Percentiles rank a stretch among this genome's conserved stretches.
These are phyloP conservation scores for Coccomyxa subellipsoidea DNA, from an alignment of 163 green algal genomes.

Conservation along the genomic window DNA sequence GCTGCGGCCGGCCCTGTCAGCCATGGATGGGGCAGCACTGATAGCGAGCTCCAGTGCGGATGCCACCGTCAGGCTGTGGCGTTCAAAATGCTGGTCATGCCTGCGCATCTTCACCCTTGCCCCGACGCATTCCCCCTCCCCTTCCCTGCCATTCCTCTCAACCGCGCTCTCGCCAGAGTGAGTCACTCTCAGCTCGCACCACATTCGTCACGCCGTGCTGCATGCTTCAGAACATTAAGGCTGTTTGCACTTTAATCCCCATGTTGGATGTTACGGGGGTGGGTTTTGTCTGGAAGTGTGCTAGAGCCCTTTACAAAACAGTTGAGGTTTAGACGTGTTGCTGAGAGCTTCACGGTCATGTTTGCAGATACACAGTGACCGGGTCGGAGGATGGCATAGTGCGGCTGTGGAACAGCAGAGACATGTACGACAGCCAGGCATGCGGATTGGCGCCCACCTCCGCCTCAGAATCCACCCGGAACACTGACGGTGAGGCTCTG, in stretches of 20 bases:
- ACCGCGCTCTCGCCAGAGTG: conserved; percentile 13
- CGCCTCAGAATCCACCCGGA: conserved; percentile 4
- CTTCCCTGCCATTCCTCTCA: conserved; percentile 13
- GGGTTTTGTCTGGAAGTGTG: not conserved
- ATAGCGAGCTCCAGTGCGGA: conserved; percentile 49
- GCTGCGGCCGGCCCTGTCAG: not conserved
- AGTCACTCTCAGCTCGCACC: not conserved
- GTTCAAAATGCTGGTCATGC: conserved; percentile 41
- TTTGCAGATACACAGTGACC: conserved; percentile 16
- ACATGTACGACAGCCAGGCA: conserved; percentile 19
- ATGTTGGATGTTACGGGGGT: not conserved
- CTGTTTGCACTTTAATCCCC: too few species aligned
- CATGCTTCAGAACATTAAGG: too few species aligned
- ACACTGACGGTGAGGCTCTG: not conserved
- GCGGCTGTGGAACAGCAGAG: conserved; percentile 24
- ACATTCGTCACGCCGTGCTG: too few species aligned
- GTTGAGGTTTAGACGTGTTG: too few species aligned
- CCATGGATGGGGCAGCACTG: not conserved
- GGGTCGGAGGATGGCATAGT: conserved; percentile 33
- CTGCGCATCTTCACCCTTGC: conserved; percentile 36
- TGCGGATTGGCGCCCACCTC: conserved; percentile 6
- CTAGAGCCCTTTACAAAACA: too few species aligned
- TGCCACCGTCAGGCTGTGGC: conserved; percentile 77
- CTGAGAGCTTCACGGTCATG: too few species aligned
- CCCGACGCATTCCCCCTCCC: not conserved